These are phyloP conservation scores for Aspergillus nanangensis DNA, from an alignment of 495 filamentous ascomycete genomes.

Conservation along the genomic window DNA sequence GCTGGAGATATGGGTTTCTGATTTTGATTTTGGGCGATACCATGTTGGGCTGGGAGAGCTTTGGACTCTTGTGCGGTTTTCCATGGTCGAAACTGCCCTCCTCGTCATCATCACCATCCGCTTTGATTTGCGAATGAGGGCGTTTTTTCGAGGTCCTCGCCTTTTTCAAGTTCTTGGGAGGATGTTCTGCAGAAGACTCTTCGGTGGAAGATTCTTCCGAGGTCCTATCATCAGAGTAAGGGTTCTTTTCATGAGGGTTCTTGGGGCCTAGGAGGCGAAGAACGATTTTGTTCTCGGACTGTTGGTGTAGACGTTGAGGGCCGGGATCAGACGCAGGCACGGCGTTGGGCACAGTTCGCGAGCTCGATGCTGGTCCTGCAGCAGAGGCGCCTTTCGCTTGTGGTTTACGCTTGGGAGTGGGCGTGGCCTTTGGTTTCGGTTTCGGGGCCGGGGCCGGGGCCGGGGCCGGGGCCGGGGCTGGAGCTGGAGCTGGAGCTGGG, in stretches of 20 bases:
- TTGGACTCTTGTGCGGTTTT: conserved; percentile 4
- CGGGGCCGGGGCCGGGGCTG: background rate
- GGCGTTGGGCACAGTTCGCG: too few species aligned
- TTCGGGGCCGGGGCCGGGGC: conserved; percentile 1
- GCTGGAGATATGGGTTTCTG: background rate
- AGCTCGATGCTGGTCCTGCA: too few species aligned
- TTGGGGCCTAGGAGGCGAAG: too few species aligned
- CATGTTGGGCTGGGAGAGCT: background rate
- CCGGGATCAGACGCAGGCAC: background rate
- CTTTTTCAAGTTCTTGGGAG: too few species aligned
- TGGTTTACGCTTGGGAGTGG: too few species aligned
- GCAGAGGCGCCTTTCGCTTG: too few species aligned
- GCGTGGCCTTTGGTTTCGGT: background rate
- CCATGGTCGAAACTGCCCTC: too few species aligned
- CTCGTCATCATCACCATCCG: background rate
- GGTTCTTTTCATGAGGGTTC: too few species aligned
- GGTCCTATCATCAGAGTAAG: too few species aligned
- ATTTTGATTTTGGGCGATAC: background rate
- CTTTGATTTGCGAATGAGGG: conserved; percentile 12
- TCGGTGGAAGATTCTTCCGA: background rate
- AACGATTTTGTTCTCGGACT: background rate
- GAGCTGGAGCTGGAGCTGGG: background rate
- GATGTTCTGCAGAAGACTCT: background rate
- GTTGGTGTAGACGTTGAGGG: background rate
- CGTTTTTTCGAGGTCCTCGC: conserved; percentile 19